Percentiles rank a stretch among this genome's conserved stretches.
phyloP scores from a whole-genome alignment of 2,329 filamentous ascomycete genomes.

The Boeremia exigua region DNA sequence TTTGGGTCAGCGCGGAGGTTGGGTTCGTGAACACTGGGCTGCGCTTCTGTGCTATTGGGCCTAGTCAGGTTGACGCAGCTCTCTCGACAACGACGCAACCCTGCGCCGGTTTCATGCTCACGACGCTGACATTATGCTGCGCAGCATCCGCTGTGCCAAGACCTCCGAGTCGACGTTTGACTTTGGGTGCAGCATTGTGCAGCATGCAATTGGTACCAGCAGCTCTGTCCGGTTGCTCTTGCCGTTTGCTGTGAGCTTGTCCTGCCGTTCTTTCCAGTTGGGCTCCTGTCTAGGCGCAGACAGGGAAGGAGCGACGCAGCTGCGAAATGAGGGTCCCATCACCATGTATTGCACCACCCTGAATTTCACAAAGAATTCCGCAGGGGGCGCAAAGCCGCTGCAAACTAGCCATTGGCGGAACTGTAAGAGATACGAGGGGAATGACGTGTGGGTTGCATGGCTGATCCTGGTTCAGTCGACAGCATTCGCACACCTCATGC shows the following conservation, averaged over 20 bases:
- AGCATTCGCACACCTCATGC: not conserved
- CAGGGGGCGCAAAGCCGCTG: not conserved
- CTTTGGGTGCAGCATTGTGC: conserved; percentile 1
- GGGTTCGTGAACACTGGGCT: conserved; percentile 20
- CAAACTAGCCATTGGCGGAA: not conserved
- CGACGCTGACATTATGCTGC: conserved; percentile 1
- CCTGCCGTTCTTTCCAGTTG: conserved; percentile 11
- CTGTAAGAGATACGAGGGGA: not conserved
- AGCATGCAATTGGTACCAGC: conserved; percentile 5
- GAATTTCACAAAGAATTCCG: not conserved
- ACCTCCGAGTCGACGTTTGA: not conserved
- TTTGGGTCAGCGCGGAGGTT: conserved; percentile 18
- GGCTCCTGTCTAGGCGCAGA: conserved; percentile 6
- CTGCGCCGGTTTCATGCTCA: conserved; percentile 17
- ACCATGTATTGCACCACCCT: conserved; percentile 6
- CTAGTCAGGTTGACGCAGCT: conserved; percentile 15
- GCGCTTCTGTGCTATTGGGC: conserved; percentile 13
- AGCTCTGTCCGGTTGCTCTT: conserved; percentile 3
- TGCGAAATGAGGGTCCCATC: conserved; percentile 16
- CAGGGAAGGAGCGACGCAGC: conserved; percentile 15
- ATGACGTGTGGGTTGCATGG: conserved; percentile 13
- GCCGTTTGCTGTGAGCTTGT: conserved; percentile 6
- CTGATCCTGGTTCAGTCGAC: not conserved
- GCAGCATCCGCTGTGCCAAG: not conserved
- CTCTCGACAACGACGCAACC: conserved; percentile 16